phyloP scores from a whole-genome alignment of 2,329 filamentous ascomycete species.

The Elsinoe ampelina region DNA sequence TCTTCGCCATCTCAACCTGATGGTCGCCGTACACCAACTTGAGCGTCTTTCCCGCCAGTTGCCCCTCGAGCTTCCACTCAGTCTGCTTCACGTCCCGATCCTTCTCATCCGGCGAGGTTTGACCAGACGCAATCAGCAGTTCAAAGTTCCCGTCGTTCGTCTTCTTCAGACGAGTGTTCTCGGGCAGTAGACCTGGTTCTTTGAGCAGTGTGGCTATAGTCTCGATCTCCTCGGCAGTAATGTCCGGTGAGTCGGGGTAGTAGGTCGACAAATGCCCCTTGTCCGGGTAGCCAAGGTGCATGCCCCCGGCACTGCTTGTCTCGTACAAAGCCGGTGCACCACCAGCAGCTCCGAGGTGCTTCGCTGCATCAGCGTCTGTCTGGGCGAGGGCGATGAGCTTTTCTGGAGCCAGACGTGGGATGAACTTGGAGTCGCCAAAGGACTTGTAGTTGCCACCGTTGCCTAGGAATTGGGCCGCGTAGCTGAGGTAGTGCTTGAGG shows the following conservation, averaged over 20 bases:
- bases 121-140: conserved; percentile 40
- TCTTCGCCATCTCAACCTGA: conserved; percentile 37
- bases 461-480: conserved; percentile 42
- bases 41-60: conserved; percentile 37
- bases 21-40: conserved; percentile 40
- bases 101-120: conserved; percentile 30
- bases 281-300: conserved; percentile 43
- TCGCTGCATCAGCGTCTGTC: conserved; percentile 30
- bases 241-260: conserved; percentile 40
- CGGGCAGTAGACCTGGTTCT: conserved; percentile 39
- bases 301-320: conserved; percentile 31
- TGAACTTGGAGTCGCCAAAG: conserved; percentile 43
- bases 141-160: conserved; percentile 35
- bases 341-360: conserved; percentile 36
- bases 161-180: conserved; percentile 43
- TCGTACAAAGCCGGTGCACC: conserved; percentile 33
- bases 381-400: conserved; percentile 38
- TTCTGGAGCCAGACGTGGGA: conserved; percentile 37
- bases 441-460: conserved; percentile 47
- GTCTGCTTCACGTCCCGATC: conserved; percentile 36
- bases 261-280: conserved; percentile 41
- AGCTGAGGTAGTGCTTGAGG: conserved; percentile 32
- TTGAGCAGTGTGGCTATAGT: conserved; percentile 38
- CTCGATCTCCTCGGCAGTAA: conserved; percentile 40
- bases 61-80: conserved; percentile 35